Base-by-base conservation (phyloP, 2,329 filamentous ascomycete species). In the Xylaria sp. region DNA sequence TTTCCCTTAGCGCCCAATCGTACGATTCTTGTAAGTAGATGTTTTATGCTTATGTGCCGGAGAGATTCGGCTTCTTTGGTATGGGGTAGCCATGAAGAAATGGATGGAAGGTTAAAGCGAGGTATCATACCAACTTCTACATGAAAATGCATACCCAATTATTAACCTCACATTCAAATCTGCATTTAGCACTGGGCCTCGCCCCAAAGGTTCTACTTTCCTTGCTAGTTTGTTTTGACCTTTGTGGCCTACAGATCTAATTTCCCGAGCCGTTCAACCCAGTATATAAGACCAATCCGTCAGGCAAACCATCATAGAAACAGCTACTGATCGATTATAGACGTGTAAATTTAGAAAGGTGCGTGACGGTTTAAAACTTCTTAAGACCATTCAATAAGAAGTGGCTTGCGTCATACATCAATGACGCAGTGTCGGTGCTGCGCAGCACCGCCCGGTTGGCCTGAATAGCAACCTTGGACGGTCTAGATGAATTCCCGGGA, bases 371-470 rank as follows among this genome's bases (percentile, higher is more conserved):
- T 44, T 31, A 7, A 46, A 23, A 40, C 3, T 11, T 46, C n/a
- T 13, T 4, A 2, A 44, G 17, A 48, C 13, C 6, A 15, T 10
- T 26, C 38, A 31, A 23, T 20, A 11, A 6, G 46, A 63, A 17
- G 6, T 48, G 31, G 10, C 23, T 49, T 68, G 57, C 63, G 63
- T 68, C 62, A 68, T 65, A 42, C 42, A 33, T 54, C 58, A 42
- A 58, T 62, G 66, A 62, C 66, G 66, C 66, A 65, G 42, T 44
- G 33, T 54, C 33, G 44, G 26, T 38, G n/a, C 40, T 15, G 49
- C 60, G 36, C 36, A 36, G 33, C 6, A 36, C 33, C 33, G 49
- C 51, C 38, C n/a, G 28, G 44, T 51, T 20, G 17, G n/a, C 40
- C 23, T 31, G 40, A 33, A 36, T 6, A 26, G 33, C 31, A 44